Conservation (phyloP, 805 yeast genomes). For the Torulaspora delbrueckii region DNA sequence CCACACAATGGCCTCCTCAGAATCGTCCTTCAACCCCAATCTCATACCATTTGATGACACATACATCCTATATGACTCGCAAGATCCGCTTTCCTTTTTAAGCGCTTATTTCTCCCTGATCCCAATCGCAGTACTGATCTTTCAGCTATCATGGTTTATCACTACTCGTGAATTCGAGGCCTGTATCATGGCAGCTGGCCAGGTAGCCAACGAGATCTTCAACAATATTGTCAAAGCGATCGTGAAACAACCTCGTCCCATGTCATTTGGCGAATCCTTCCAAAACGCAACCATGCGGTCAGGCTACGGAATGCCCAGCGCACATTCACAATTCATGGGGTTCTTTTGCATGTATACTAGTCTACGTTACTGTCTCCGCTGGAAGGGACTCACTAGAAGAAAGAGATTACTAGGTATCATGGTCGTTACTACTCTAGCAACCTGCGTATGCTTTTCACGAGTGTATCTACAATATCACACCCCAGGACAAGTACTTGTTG, state of each 20-base stretch:
- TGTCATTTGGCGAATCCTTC: constrained; percentile 33
- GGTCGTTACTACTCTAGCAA: constrained; percentile 28
- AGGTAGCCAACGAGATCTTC: constrained; percentile 65
- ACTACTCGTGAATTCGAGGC: constrained; percentile 82
- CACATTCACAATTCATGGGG: constrained; percentile 95
- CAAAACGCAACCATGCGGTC: constrained; percentile 43
- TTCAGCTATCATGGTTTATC: constrained; percentile 79
- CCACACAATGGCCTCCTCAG: constrained; percentile 5
- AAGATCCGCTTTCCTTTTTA: constrained; percentile 52
- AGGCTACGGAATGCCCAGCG: constrained; percentile 94
- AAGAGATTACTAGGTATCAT: constrained; percentile 34
- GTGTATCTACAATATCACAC: constrained; percentile 78
- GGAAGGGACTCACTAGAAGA: constrained; percentile 36
- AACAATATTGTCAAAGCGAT: constrained; percentile 64
- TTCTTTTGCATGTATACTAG: constrained; percentile 59
- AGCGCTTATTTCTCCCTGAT: constrained; percentile 71
- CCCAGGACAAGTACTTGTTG: constrained; percentile 65
- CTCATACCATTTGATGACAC: constrained; percentile 78
- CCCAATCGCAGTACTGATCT: constrained; percentile 74
- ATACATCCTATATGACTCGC: constrained; percentile 70
- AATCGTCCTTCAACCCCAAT: constrained; percentile 15
- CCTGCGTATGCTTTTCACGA: constrained; percentile 58
- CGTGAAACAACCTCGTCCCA: constrained; percentile 72
- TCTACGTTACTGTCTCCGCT: constrained; percentile 41
- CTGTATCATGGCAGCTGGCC: constrained; percentile 78